These are phyloP conservation scores for Oryza rufipogon DNA, from an alignment of 176 grass and related monocot species.

Conservation along the genomic window DNA sequence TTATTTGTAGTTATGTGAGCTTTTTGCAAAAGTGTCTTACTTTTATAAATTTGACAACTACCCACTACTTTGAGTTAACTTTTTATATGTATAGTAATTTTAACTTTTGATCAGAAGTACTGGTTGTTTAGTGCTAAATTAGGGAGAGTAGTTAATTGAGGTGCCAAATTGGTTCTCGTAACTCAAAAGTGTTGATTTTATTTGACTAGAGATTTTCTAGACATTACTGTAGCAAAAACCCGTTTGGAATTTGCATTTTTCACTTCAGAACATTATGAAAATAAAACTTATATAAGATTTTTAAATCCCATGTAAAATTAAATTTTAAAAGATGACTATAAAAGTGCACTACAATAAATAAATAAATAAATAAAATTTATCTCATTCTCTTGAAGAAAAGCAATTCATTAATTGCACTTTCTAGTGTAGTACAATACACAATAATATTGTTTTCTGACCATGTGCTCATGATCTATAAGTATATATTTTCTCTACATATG, in stretches of 20 bases:
- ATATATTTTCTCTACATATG: too few species aligned
- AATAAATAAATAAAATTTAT: not conserved
- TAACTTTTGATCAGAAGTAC: not conserved
- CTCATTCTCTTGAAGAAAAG: not conserved
- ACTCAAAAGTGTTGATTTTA: not conserved
- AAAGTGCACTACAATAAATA: not conserved
- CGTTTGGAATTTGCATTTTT: not conserved
- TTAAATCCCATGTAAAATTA: too few species aligned
- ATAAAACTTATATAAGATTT: not conserved
- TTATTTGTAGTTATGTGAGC: not conserved
- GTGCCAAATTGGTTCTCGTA: not conserved
- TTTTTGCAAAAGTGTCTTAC: not conserved
- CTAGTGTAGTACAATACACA: not conserved
- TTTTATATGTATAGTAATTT: not conserved
- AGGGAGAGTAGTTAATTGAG: not conserved
- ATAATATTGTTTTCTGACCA: not conserved
- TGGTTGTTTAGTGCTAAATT: not conserved
- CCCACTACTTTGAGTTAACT: not conserved
- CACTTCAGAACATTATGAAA: not conserved
- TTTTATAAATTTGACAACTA: not conserved
- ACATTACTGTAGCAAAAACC: not conserved
- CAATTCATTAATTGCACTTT: not conserved
- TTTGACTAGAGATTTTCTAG: not conserved
- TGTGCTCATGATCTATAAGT: not conserved
- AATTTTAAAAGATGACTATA: too few species aligned